These are phyloP conservation scores for Thalassiosira hispida DNA, from an alignment of 352 stramenopile species.

Conservation along the genomic window DNA sequence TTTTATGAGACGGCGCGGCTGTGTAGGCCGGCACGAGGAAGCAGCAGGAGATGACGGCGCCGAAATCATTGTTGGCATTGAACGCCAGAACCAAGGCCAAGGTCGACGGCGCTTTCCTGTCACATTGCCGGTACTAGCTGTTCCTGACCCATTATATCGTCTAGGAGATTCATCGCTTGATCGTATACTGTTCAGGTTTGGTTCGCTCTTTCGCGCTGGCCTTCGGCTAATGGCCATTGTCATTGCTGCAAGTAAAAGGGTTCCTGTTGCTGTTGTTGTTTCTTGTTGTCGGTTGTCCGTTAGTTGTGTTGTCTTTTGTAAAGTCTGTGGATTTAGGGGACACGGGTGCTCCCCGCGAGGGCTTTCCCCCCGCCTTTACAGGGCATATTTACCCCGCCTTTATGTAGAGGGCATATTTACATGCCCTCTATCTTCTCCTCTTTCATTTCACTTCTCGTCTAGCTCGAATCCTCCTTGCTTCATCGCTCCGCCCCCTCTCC, in stretches of 20 bases:
- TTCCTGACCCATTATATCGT: not conserved
- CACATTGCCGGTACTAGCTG: not conserved
- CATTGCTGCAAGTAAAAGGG: not conserved
- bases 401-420: no score
- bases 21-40: not conserved
- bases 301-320: no score
- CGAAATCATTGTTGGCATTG: not conserved
- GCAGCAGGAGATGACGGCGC: not conserved
- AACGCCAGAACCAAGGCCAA: not conserved
- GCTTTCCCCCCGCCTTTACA: no score
- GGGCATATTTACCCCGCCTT: no score
- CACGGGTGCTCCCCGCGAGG: no score
- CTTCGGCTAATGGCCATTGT: slow-evolving; percentile 28
- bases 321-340: no score
- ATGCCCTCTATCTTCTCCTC: no score
- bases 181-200: slow-evolving; percentile 28
- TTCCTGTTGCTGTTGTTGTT: no score
- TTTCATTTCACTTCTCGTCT: no score
- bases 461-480: no score
- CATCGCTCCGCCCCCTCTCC: no score
- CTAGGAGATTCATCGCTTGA: not conserved
- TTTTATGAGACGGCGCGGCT: slow-evolving; percentile 7
- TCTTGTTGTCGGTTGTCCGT: no score
- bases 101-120: slow-evolving; percentile 10
- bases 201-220: slow-evolving; percentile 37